These are phyloP conservation scores for Berberis thunbergii DNA, from an alignment of 164 flowering plant genomes.

Conservation along the genomic window DNA sequence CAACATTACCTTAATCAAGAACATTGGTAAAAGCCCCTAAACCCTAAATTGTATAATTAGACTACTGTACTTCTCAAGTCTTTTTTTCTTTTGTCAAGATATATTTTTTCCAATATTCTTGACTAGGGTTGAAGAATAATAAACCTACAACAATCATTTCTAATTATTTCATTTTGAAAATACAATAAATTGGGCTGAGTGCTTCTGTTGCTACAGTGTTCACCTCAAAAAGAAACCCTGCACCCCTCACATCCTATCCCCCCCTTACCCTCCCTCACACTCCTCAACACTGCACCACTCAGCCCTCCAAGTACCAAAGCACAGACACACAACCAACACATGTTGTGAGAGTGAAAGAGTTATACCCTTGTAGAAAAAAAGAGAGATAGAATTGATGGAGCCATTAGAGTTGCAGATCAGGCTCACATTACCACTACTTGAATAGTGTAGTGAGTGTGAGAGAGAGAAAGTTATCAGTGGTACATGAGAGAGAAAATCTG, in stretches of 20 bases:
- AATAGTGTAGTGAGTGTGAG: too few species aligned
- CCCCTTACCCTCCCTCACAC: not conserved
- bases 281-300: conserved; percentile 5
- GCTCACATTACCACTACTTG: not conserved
- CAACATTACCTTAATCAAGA: too few species aligned
- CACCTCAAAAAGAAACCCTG: not conserved
- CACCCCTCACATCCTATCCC: not conserved
- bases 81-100: too few species aligned
- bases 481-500: too few species aligned
- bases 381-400: too few species aligned
- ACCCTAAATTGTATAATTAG: too few species aligned
- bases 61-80: too few species aligned
- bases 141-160: too few species aligned
- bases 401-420: not conserved
- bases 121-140: too few species aligned
- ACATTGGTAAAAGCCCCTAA: too few species aligned
- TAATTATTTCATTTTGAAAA: too few species aligned
- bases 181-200: not conserved
- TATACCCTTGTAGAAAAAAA: not conserved
- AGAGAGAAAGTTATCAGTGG: not conserved
- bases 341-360: not conserved
- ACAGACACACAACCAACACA: not conserved
- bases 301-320: conserved; percentile 14
- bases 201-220: not conserved
- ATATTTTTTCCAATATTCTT: too few species aligned